Conservation (phyloP, 768 basidiomycete genomes). For the Sistotremastrum suecicum region DNA sequence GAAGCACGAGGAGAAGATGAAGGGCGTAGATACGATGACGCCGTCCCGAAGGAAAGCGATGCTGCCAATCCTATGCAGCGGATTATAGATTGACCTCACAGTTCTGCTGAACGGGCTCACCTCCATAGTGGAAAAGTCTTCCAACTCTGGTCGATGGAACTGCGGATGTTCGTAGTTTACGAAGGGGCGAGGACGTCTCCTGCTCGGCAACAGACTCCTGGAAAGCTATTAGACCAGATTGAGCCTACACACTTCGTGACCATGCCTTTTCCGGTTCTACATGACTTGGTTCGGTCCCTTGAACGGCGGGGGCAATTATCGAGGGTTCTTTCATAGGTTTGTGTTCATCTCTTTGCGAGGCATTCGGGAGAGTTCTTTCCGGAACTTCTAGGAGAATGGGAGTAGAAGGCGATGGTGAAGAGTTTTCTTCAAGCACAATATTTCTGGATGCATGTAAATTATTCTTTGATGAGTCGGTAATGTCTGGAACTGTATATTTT, state of each 20-base stretch:
- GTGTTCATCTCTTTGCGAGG: too few species aligned
- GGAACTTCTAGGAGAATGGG: too few species aligned
- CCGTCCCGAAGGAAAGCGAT: slow-evolving; percentile 79
- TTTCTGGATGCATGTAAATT: background rate
- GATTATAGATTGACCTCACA: background rate
- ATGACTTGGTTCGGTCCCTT: too few species aligned
- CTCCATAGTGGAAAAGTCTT: slow-evolving; percentile 88
- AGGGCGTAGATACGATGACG: slow-evolving; percentile 71
- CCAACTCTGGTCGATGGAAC: slow-evolving; percentile 87
- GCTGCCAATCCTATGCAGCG: slow-evolving; percentile 67
- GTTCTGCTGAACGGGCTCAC: slow-evolving; percentile 23
- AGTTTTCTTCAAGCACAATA: background rate
- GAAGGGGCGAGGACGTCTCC: slow-evolving; percentile 8
- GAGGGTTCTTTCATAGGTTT: too few species aligned
- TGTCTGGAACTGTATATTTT: background rate
- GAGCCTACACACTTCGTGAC: too few species aligned
- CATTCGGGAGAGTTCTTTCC: too few species aligned
- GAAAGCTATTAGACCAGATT: too few species aligned
- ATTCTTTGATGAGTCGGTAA: background rate
- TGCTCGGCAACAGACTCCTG: background rate
- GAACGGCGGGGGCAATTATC: too few species aligned
- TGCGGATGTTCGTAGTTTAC: slow-evolving; percentile 62
- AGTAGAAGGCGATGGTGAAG: background rate
- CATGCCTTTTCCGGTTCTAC: too few species aligned
- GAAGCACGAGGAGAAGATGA: slow-evolving; percentile 32